A percentile compares a stretch with the other conserved stretches of the same genome.
These are phyloP conservation scores for Ceratocystis cubensis DNA, from an alignment of 2,329 filamentous ascomycete species.

Conservation along the genomic window DNA sequence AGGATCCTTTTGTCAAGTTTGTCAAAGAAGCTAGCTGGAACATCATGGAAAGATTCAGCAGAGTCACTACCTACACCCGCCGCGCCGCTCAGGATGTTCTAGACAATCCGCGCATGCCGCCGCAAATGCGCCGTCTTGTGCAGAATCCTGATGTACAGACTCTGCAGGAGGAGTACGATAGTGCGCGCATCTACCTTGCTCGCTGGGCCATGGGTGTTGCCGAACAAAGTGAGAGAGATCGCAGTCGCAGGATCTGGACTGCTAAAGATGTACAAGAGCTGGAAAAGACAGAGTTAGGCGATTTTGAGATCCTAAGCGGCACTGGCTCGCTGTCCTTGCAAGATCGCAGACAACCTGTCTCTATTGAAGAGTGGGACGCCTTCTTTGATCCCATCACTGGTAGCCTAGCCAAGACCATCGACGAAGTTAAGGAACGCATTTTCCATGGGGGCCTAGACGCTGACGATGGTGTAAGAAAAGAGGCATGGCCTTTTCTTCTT, in stretches of 20 bases:
- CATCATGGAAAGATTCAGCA: constrained; percentile 89
- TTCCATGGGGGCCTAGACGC: constrained; percentile 87
- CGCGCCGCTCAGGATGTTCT: constrained; percentile 83
- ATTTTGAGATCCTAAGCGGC: constrained; percentile 88
- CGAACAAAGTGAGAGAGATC: constrained; percentile 85
- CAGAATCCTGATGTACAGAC: constrained; percentile 91
- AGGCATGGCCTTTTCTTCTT: constrained; percentile 89
- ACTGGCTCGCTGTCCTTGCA: constrained; percentile 59
- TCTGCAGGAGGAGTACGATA: constrained; percentile 93
- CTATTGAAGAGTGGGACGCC: constrained; percentile 73
- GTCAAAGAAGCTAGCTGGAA: constrained; percentile 95
- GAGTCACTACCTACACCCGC: constrained; percentile 90
- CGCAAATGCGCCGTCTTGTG: constrained; percentile 72
- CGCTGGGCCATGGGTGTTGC: constrained; percentile 98
- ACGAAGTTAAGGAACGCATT: constrained; percentile 93
- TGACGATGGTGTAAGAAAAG: constrained; percentile 85
- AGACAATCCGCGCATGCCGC: constrained; percentile 82
- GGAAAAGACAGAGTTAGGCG: constrained; percentile 87
- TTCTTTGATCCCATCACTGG: constrained; percentile 74
- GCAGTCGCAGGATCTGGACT: constrained; percentile 80
- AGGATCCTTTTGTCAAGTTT: constrained; percentile 89
- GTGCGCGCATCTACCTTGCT: constrained; percentile 82
- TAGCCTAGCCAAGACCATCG: constrained; percentile 62
- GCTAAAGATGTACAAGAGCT: constrained; percentile 84
- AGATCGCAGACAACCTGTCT: constrained; percentile 65